Conservation (phyloP, 2,329 filamentous ascomycete species). For the Penicillium brasilianum region DNA sequence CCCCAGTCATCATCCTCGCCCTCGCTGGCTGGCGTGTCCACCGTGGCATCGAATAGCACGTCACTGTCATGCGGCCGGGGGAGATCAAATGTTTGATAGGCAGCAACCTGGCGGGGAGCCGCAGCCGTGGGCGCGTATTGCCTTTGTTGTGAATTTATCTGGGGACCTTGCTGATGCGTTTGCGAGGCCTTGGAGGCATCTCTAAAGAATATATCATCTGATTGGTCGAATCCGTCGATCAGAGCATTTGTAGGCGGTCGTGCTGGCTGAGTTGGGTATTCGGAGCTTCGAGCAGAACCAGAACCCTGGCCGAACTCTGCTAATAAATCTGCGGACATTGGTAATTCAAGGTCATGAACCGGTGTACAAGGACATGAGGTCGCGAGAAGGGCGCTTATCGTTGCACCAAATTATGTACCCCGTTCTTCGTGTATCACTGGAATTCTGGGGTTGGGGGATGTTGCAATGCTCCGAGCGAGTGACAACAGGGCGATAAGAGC, state of each 20-base stretch:
- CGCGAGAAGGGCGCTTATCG: neutral
- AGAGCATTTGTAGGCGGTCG: conserved; percentile 26
- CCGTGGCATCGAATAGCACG: conserved; percentile 68
- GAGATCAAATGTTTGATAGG: conserved; percentile 23
- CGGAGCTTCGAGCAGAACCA: conserved; percentile 25
- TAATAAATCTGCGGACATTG: conserved; percentile 61
- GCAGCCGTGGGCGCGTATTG: conserved; percentile 12
- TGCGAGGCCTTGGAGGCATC: neutral
- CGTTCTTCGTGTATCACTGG: neutral
- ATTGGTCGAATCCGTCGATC: conserved; percentile 30
- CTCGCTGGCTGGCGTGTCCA: conserved; percentile 35
- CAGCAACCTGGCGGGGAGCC: conserved; percentile 11
- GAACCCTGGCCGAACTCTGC: conserved; percentile 53
- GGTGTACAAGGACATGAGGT: neutral
- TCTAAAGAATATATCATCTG: conserved; percentile 29
- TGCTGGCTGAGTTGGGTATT: conserved; percentile 14
- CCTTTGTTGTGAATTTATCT: neutral
- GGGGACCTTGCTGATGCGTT: neutral
- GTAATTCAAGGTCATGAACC: conserved; percentile 14
- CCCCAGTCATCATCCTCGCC: conserved; percentile 52
- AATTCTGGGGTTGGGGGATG: conserved; percentile 13
- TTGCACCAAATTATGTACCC: neutral
- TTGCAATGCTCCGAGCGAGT: conserved; percentile 12
- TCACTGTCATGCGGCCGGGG: conserved; percentile 44
- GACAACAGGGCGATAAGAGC: conserved; percentile 28